A percentile compares a stretch with the other conserved stretches of the same genome.
Conservation (phyloP, 495 filamentous ascomycete genomes). For the Hyaloscypha variabilis region DNA sequence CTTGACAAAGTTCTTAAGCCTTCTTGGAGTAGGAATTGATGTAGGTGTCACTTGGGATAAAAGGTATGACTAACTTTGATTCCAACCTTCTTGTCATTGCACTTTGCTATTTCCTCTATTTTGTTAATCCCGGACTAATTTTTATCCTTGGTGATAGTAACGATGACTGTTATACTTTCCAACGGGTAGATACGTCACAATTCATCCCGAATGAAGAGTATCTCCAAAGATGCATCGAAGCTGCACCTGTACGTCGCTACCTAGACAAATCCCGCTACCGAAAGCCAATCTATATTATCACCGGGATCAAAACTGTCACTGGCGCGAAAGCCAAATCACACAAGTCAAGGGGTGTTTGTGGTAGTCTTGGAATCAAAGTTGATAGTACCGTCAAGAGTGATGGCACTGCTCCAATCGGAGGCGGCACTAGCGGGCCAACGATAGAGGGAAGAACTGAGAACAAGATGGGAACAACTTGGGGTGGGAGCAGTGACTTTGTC, state of each 20-base stretch:
- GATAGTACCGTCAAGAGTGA: background rate
- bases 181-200: background rate
- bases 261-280: background rate
- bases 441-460: background rate
- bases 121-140: too few relatives aligned
- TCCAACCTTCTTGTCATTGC: too few relatives aligned
- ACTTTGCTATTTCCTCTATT: too few relatives aligned
- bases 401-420: background rate
- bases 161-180: too few relatives aligned
- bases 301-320: background rate
- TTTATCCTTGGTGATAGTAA: too few relatives aligned
- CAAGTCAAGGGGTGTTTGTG: background rate
- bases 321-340: background rate
- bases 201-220: background rate
- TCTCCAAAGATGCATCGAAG: background rate
- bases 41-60: too few relatives aligned
- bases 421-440: background rate
- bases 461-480: background rate
- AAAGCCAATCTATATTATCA: background rate
- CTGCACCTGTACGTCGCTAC: background rate
- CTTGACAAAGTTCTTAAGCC: too few relatives aligned
- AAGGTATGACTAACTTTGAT: too few relatives aligned
- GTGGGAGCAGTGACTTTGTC: background rate
- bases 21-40: too few relatives aligned
- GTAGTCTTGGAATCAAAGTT: too few relatives aligned